Evolutionary conservation across 164 flowering plant genomes (phyloP).

Genomic region (Malania oleifera): DNA sequence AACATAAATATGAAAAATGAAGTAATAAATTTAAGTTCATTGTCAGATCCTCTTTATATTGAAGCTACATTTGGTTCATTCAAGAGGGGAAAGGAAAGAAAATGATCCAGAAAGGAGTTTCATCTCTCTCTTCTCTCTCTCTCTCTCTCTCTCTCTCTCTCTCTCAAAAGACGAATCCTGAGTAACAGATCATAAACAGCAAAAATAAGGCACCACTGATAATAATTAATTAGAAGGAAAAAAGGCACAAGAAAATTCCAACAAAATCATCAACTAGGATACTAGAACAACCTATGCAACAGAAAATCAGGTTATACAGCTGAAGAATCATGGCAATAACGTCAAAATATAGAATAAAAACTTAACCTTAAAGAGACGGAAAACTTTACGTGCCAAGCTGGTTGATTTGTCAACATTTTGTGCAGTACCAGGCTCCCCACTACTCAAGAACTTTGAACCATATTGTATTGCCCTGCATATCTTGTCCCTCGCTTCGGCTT

Average conservation of each 20-base stretch:
- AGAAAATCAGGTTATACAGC: not conserved
- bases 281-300: not conserved
- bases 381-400: conserved; percentile 93
- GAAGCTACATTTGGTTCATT: not conserved
- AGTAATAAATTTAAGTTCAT: not conserved
- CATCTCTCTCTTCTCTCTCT: too few relatives aligned
- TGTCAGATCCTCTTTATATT: not conserved
- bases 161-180: too few relatives aligned
- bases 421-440: conserved; percentile 94
- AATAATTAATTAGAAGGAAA: too few relatives aligned
- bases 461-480: conserved; percentile 97
- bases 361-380: conserved; percentile 94
- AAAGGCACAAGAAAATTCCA: too few relatives aligned
- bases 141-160: too few relatives aligned
- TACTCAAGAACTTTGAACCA: conserved; percentile 91
- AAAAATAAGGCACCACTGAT: too few relatives aligned
- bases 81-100: not conserved
- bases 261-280: not conserved
- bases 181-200: too few relatives aligned
- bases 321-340: not conserved
- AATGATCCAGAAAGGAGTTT: not conserved
- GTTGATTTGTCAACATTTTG: conserved; percentile 94
- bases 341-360: not conserved
- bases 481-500: conserved; percentile 99
- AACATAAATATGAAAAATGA: not conserved